Evolutionary conservation across 768 basidiomycete species (phyloP).

Genomic region (Mycena crocata): DNA sequence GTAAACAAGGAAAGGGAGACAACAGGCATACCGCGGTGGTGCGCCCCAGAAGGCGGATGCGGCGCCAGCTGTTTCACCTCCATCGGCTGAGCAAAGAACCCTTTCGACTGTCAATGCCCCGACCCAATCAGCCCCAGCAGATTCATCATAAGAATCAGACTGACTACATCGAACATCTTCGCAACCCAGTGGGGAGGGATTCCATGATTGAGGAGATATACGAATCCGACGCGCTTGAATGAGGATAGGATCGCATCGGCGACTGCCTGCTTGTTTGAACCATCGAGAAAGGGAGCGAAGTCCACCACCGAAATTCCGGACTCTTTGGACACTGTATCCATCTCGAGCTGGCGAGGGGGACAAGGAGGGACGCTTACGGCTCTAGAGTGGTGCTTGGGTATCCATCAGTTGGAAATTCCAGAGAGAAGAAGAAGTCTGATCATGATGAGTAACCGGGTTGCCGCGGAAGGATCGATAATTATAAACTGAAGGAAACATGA

Average conservation of each 20-base stretch:
- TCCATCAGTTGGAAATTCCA: too few relatives aligned
- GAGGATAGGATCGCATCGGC: background rate
- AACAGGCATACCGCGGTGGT: constrained; percentile 43
- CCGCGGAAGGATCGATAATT: too few relatives aligned
- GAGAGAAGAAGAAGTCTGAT: too few relatives aligned
- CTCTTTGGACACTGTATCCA: too few relatives aligned
- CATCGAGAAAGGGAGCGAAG: background rate
- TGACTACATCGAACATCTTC: constrained; percentile 46
- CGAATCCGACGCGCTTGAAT: constrained; percentile 40
- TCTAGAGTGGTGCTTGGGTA: too few relatives aligned
- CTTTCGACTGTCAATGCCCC: constrained; percentile 41
- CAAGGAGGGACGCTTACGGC: too few relatives aligned
- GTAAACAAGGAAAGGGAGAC: background rate
- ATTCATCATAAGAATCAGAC: too few relatives aligned
- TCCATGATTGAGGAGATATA: constrained; percentile 47
- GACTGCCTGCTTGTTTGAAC: constrained; percentile 2
- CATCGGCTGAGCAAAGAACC: constrained; percentile 43
- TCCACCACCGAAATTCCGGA: background rate
- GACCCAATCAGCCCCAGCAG: too few relatives aligned
- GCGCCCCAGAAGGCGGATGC: constrained; percentile 47
- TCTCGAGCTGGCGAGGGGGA: too few relatives aligned
- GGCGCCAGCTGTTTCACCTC: constrained; percentile 48
- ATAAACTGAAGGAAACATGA: too few relatives aligned
- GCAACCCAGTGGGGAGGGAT: constrained; percentile 40
- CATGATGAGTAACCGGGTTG: too few relatives aligned